A percentile compares a stretch with the other conserved stretches of the same genome.
Conservation (phyloP, 139 green algal genomes). For the Mesotaenium endlicherianum region DNA sequence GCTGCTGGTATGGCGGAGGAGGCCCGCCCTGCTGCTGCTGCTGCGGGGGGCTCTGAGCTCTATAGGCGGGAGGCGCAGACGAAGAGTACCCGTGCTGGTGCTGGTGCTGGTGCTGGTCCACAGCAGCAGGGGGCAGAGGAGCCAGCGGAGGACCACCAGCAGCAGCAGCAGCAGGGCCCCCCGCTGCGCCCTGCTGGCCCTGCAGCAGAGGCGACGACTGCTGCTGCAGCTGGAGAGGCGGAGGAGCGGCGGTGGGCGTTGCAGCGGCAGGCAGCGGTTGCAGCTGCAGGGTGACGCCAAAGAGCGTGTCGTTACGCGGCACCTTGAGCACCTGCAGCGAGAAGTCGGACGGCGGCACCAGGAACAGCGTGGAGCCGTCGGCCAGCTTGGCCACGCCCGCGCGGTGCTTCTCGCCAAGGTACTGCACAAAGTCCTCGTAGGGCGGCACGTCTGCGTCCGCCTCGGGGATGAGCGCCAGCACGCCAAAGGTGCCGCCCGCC, state of each 20-base stretch:
- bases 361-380: constrained; percentile 43
- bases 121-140: no score
- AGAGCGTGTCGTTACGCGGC: constrained; percentile 26
- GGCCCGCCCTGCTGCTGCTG: no score
- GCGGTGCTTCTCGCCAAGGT: constrained; percentile 46
- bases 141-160: background rate
- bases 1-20: background rate
- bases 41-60: no score
- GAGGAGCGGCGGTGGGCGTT: no score
- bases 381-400: constrained; percentile 42
- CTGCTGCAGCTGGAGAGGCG: no score
- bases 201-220: no score
- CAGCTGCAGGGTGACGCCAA: constrained; percentile 45
- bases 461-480: constrained; percentile 40
- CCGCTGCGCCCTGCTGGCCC: background rate
- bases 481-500: constrained; percentile 15
- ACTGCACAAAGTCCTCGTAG: constrained; percentile 53
- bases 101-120: no score
- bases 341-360: constrained; percentile 51
- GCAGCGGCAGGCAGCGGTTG: no score
- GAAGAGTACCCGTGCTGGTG: no score
- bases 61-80: no score
- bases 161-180: background rate
- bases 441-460: constrained; percentile 17
- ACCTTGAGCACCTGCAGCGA: constrained; percentile 42